Conservation (phyloP, 208 protist species). For the Trypanosoma theileri region DNA sequence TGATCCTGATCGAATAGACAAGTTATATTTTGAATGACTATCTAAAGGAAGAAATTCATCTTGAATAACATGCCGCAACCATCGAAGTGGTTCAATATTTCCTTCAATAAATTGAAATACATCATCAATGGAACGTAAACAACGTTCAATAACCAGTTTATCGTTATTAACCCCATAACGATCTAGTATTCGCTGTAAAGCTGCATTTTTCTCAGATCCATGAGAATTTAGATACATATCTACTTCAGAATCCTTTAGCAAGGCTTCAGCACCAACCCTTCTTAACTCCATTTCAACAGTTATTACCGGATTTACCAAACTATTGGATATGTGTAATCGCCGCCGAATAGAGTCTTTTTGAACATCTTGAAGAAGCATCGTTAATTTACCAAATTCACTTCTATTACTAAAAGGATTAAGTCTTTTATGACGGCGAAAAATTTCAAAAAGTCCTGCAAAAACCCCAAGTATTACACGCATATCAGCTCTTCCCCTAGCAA, state of each 20-base stretch:
- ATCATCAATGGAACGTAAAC: slow-evolving; percentile 95
- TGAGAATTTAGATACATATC: slow-evolving; percentile 43
- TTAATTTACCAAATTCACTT: slow-evolving; percentile 95
- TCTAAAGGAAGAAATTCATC: slow-evolving; percentile 62
- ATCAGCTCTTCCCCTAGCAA: slow-evolving; percentile 42
- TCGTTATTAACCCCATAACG: slow-evolving; percentile 48
- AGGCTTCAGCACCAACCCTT: slow-evolving; percentile 33
- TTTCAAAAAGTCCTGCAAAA: slow-evolving; percentile 93
- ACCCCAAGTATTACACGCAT: slow-evolving; percentile 48
- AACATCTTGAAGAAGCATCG: slow-evolving; percentile 96
- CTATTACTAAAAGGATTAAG: slow-evolving; percentile 94
- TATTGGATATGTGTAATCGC: slow-evolving; percentile 45
- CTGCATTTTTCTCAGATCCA: slow-evolving; percentile 55
- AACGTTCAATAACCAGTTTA: slow-evolving; percentile 65
- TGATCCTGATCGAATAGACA: slow-evolving; percentile 50
- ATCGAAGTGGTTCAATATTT: slow-evolving; percentile 76
- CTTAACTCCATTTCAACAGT: slow-evolving; percentile 84
- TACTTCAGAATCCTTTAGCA: slow-evolving; percentile 77
- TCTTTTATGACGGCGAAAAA: slow-evolving; percentile 96
- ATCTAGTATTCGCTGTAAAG: slow-evolving; percentile 52
- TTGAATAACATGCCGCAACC: slow-evolving; percentile 53
- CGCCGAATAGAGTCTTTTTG: slow-evolving; percentile 57
- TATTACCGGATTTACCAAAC: slow-evolving; percentile 70
- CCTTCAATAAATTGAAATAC: slow-evolving; percentile 85
- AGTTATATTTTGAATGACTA: slow-evolving; percentile 29